These are phyloP conservation scores for Eudorina sp. DNA, from an alignment of 139 green algal genomes.

Conservation along the genomic window DNA sequence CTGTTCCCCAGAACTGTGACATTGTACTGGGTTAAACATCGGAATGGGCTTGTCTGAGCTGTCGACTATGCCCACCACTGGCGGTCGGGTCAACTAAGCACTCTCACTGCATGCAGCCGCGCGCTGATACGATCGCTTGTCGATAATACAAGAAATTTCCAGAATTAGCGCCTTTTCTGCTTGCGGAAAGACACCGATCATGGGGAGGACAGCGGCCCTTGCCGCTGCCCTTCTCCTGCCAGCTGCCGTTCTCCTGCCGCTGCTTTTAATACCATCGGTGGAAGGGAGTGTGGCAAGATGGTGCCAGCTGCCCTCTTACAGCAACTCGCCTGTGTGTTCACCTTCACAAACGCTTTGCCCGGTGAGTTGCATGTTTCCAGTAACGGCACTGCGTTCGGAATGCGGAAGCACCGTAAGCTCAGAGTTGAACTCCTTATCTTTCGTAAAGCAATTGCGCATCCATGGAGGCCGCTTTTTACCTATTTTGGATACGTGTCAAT, in stretches of 20 bases:
- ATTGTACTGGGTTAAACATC: conserved; percentile 16
- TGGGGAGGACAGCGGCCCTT: conserved; percentile 29
- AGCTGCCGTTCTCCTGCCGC: conserved; percentile 31
- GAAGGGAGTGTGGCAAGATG: not conserved
- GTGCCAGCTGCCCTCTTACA: not conserved
- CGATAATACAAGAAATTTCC: not conserved
- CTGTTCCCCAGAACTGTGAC: not conserved
- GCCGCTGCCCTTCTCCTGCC: conserved; percentile 37
- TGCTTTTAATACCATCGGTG: conserved; percentile 5
- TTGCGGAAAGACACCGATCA: not conserved
- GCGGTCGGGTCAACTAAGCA: conserved; percentile 15
- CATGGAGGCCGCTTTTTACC: too few relatives aligned
- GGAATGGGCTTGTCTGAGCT: conserved; percentile 21
- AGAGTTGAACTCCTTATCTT: too few relatives aligned
- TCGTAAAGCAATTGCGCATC: too few relatives aligned
- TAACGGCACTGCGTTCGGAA: not conserved
- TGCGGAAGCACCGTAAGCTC: too few relatives aligned
- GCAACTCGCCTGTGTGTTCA: not conserved
- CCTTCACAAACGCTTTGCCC: not conserved
- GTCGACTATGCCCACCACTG: conserved; percentile 14
- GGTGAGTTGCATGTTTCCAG: conserved; percentile 23
- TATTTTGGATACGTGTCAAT: too few relatives aligned
- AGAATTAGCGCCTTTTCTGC: not conserved
- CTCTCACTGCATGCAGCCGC: not conserved
- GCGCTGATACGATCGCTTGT: too few relatives aligned